A percentile compares a stretch with the other conserved stretches of the same genome.
Evolutionary conservation across 169 alveolate genomes (phyloP).

Genomic region (Plasmodium inui): DNA sequence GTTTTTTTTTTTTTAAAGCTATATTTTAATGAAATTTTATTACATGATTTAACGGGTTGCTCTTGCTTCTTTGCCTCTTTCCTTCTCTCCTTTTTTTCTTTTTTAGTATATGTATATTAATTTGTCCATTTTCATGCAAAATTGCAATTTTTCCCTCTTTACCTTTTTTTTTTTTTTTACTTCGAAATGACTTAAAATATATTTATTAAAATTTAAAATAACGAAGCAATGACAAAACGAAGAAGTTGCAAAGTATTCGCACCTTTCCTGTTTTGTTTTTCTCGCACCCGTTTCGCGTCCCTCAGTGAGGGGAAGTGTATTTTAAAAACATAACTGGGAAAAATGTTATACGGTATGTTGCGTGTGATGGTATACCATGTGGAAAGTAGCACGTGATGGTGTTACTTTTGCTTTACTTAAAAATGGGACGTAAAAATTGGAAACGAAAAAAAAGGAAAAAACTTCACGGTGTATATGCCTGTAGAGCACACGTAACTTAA

Average conservation of each 20-base stretch:
- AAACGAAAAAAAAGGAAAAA: slow-evolving; percentile 13
- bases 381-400: background rate
- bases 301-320: background rate
- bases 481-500: slow-evolving; percentile 1
- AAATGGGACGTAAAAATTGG: slow-evolving; percentile 5
- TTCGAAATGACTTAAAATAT: slow-evolving; percentile 17
- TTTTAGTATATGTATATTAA: slow-evolving; percentile 59
- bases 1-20: slow-evolving; percentile 7
- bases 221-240: slow-evolving; percentile 13
- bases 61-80: slow-evolving; percentile 22
- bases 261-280: slow-evolving; percentile 28
- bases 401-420: slow-evolving; percentile 10
- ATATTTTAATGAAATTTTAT: slow-evolving; percentile 41
- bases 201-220: slow-evolving; percentile 49
- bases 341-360: slow-evolving; percentile 4
- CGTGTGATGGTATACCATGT: background rate
- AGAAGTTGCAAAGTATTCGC: slow-evolving; percentile 13
- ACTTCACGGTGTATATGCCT: background rate
- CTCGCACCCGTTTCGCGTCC: background rate
- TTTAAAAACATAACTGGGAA: slow-evolving; percentile 28
- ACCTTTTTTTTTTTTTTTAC: slow-evolving; percentile 28
- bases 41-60: slow-evolving; percentile 45
- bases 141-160: slow-evolving; percentile 8
- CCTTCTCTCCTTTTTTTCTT: slow-evolving; percentile 31
- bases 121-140: slow-evolving; percentile 65